These are phyloP conservation scores for Diaporthe sp. DNA, from an alignment of 2,329 filamentous ascomycete genomes.

Conservation along the genomic window DNA sequence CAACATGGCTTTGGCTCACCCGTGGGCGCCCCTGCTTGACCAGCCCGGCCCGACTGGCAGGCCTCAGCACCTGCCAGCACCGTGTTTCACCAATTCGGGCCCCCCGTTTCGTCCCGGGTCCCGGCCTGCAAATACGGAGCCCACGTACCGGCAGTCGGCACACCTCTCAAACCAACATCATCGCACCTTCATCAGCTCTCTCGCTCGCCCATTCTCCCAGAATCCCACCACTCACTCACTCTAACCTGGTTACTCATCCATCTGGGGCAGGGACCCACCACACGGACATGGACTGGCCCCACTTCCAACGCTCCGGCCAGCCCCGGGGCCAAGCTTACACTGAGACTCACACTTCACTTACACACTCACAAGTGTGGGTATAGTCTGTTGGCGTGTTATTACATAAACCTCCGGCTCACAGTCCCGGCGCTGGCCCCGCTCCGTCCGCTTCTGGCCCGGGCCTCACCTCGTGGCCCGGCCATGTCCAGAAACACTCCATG, in stretches of 20 bases:
- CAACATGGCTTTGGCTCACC: no score
- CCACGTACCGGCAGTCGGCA: background rate
- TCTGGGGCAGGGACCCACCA: background rate
- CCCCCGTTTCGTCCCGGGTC: conserved; percentile 21
- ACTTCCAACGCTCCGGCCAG: background rate
- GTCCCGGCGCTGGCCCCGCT: conserved; percentile 17
- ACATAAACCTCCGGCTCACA: background rate
- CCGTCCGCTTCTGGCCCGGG: conserved; percentile 17
- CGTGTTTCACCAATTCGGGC: background rate
- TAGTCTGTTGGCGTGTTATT: background rate
- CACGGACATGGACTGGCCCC: background rate
- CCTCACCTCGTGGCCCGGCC: conserved; percentile 26
- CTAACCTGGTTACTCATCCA: background rate
- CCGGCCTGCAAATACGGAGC: conserved; percentile 6
- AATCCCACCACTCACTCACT: background rate
- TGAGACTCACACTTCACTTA: no score
- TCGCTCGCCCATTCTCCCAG: background rate
- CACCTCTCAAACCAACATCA: background rate
- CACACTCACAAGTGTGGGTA: no score
- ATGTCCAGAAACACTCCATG: conserved; percentile 9
- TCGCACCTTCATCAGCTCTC: background rate
- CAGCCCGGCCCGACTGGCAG: conserved; percentile 1
- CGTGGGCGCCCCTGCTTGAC: no score
- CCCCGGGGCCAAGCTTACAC: background rate
- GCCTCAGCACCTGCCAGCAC: conserved; percentile 2